Percentiles rank a stretch among this genome's conserved stretches.
Evolutionary conservation across 768 basidiomycete genomes (phyloP).

Genomic region (Pulveroboletus frians): DNA sequence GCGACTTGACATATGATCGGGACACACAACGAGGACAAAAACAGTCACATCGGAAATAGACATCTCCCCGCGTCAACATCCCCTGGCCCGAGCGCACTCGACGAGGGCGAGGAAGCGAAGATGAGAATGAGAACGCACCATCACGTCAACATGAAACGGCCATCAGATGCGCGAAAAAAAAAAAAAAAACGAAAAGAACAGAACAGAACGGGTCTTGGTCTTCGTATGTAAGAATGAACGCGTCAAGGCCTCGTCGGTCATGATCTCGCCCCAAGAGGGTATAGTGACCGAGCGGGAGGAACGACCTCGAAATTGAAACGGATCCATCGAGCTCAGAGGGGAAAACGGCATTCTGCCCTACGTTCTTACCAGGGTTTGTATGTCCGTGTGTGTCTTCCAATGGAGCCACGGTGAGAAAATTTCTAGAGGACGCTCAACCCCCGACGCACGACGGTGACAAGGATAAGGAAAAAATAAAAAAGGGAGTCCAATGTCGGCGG

Average conservation of each 20-base stretch:
- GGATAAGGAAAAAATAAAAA: neutral
- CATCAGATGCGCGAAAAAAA: constrained; percentile 15
- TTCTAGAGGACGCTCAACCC: neutral
- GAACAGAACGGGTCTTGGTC: constrained; percentile 6
- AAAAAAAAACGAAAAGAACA: too few relatives aligned
- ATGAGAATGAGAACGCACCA: neutral
- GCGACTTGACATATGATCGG: too few relatives aligned
- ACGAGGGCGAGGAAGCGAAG: too few relatives aligned
- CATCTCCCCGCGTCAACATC: too few relatives aligned
- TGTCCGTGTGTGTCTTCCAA: neutral
- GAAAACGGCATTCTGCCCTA: neutral
- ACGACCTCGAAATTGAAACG: too few relatives aligned
- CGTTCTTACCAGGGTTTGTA: neutral
- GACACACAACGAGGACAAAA: too few relatives aligned
- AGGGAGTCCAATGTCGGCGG: constrained; percentile 2
- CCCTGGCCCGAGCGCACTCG: too few relatives aligned
- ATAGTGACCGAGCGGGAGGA: neutral
- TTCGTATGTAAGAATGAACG: constrained; percentile 12
- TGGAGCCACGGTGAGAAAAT: neutral
- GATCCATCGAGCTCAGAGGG: neutral
- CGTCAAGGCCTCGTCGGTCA: neutral
- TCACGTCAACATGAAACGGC: constrained; percentile 17
- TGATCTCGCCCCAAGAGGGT: neutral
- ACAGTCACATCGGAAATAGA: too few relatives aligned
- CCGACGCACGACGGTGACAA: neutral